Percentiles rank a stretch among this genome's conserved stretches.
Conservation (phyloP, 2,329 filamentous ascomycete genomes). For the Coleophoma crateriformis region DNA sequence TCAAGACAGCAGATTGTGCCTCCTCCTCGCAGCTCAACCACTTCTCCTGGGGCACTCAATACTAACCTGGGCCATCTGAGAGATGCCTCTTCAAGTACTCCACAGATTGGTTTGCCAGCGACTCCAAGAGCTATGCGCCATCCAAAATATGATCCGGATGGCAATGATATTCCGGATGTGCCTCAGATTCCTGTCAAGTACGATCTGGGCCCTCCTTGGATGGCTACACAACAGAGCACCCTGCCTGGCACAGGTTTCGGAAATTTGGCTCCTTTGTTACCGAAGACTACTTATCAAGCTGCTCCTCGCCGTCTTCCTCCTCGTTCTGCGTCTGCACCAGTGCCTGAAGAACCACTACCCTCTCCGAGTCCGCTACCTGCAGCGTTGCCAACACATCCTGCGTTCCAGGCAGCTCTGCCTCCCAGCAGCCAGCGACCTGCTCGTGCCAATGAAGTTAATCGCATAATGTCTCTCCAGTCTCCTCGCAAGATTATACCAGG, state of each 20-base stretch:
- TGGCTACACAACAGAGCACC: constrained; percentile 16
- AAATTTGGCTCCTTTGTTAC: constrained; percentile 20
- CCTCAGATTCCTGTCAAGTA: constrained; percentile 46
- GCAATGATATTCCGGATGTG: constrained; percentile 49
- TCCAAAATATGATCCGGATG: constrained; percentile 59
- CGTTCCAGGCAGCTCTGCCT: constrained; percentile 31
- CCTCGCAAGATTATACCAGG: constrained; percentile 24
- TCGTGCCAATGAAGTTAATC: constrained; percentile 13
- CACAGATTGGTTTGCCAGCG: constrained; percentile 72
- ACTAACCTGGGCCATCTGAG: constrained; percentile 25
- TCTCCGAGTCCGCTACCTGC: constrained; percentile 25
- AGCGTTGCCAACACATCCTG: constrained; percentile 32
- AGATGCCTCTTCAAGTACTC: constrained; percentile 41
- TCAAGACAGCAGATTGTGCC: constrained; percentile 32
- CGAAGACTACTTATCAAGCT: constrained; percentile 26
- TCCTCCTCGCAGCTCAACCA: constrained; percentile 58
- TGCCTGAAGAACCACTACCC: constrained; percentile 37
- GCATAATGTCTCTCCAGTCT: constrained; percentile 12
- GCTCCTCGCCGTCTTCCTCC: constrained; percentile 42
- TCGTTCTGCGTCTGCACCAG: constrained; percentile 58
- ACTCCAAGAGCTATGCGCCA: constrained; percentile 90
- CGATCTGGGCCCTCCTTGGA: constrained; percentile 13
- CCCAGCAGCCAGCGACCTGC: constrained; percentile 25
- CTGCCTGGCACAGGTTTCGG: constrained; percentile 20
- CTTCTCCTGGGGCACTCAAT: constrained; percentile 31